Base-by-base conservation (phyloP, 257 asterid species). In the Gardenia jasminoides region DNA sequence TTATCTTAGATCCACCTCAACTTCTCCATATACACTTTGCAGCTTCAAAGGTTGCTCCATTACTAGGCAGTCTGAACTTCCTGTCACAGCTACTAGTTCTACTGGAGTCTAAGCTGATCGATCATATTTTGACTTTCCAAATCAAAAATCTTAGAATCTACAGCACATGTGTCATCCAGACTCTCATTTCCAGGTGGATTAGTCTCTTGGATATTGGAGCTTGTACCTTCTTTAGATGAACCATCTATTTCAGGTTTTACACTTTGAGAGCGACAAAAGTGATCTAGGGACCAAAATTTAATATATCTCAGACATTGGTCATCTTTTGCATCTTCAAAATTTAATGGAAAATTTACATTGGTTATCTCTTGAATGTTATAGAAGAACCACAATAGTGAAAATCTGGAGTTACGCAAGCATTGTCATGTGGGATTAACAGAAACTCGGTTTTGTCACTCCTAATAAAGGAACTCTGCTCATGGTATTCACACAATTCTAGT, bases 71-170 rank as follows among this genome's bases (percentile, higher is more conserved):
- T 89, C 86, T 77, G 91, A 82, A 78, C 84, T 84, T 76, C 99
- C 99, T 33, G 98, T 90, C 58, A 98, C 97, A 11, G 84, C 82
- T 88, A 89, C 83, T 83, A 89, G 85, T 82, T 94, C 99, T 72
- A 84, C 82, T 41, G 96, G 92, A 82, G 99, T 94, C 99, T 97
- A 94, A 64, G 87, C 88, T 62, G 96, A 86, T 81, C 88, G 86
- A 85, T 80, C 82, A 74, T 76, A 90, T 10, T 62, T 76, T 33
- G 46, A 85, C 64, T 75, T 58, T 82, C 86, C 46, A 17, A 28
- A 76, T 70, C 77, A 69, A 66, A 69, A 58, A 30, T 81, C 80
- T 73, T 88, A 78, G 79, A 67, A 76, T 82, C 79, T 56, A 48
- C 70, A 71, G 36, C 67, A 74, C 68, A 67, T 71, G 68, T 67